These are phyloP conservation scores for Tulasnella sp. DNA, from an alignment of 768 basidiomycete species.

Conservation along the genomic window DNA sequence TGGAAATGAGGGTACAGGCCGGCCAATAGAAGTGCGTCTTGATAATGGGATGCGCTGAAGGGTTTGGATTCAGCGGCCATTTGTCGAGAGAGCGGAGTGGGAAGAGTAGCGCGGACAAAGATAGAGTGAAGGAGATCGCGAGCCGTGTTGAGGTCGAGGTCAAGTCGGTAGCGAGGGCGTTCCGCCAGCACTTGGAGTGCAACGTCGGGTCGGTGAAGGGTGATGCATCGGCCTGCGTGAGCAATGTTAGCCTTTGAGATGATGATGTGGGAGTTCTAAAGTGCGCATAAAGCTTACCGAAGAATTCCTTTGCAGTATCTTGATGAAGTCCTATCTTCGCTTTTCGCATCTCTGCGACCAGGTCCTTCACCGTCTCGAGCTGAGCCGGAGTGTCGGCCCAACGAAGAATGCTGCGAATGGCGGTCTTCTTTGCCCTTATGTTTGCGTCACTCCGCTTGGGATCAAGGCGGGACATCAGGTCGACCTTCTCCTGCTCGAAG, in stretches of 20 bases:
- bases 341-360: not conserved
- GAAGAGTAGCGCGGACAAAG: not conserved
- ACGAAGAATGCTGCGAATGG: not conserved
- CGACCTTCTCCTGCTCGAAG: not conserved
- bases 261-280: not conserved
- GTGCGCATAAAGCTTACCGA: no score
- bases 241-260: not conserved
- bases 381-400: slow-evolving; percentile 2
- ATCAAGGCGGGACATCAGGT: not conserved
- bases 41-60: not conserved
- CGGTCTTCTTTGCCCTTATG: not conserved
- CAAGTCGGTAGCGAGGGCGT: not conserved
- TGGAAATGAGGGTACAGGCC: slow-evolving; percentile 1
- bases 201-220: not conserved
- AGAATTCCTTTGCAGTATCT: not conserved
- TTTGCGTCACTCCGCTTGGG: not conserved
- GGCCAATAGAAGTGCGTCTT: slow-evolving; percentile 5
- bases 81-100: not conserved
- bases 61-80: not conserved
- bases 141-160: slow-evolving; percentile 5
- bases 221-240: not conserved
- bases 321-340: not conserved
- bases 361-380: not conserved
- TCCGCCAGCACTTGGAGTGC: not conserved
- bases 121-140: slow-evolving; percentile 7